phyloP scores from a whole-genome alignment of 2,329 filamentous ascomycete genomes.

The Claviceps monticola region DNA sequence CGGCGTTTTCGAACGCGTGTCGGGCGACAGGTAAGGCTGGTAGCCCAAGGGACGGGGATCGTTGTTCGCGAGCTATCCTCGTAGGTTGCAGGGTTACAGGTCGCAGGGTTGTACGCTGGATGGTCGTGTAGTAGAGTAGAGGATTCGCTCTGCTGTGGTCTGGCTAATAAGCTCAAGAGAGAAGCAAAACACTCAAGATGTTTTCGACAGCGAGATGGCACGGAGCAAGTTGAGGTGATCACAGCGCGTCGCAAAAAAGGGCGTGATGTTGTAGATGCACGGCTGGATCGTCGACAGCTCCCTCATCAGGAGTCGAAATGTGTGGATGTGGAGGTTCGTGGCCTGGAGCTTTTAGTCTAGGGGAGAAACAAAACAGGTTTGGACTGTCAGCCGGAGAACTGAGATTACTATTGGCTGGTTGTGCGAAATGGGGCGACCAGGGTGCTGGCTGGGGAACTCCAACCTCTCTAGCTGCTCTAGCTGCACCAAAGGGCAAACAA shows the following conservation, averaged over 20 bases:
- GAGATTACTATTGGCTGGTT: background rate
- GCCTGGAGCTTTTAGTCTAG: background rate
- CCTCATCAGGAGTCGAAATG: background rate
- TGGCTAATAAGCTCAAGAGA: background rate
- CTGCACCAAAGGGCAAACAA: too few species aligned
- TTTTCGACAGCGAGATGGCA: background rate
- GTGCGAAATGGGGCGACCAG: background rate
- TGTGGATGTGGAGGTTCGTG: background rate
- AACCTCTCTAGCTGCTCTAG: too few species aligned
- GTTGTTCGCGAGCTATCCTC: too few species aligned
- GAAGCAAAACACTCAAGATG: background rate
- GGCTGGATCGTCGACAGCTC: background rate
- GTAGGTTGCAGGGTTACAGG: too few species aligned
- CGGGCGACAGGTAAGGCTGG: background rate
- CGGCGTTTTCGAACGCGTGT: background rate
- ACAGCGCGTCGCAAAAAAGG: background rate
- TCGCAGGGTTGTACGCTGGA: background rate
- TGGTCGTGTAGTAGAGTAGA: background rate
- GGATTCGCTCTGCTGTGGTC: background rate
- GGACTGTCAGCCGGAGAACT: background rate
- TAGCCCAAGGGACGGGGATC: too few species aligned
- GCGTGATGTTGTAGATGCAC: background rate
- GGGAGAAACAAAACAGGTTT: background rate
- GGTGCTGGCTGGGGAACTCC: background rate
- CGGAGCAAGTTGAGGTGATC: background rate